Conservation (phyloP, 169 alveolate species). For the Blepharisma undulans region DNA sequence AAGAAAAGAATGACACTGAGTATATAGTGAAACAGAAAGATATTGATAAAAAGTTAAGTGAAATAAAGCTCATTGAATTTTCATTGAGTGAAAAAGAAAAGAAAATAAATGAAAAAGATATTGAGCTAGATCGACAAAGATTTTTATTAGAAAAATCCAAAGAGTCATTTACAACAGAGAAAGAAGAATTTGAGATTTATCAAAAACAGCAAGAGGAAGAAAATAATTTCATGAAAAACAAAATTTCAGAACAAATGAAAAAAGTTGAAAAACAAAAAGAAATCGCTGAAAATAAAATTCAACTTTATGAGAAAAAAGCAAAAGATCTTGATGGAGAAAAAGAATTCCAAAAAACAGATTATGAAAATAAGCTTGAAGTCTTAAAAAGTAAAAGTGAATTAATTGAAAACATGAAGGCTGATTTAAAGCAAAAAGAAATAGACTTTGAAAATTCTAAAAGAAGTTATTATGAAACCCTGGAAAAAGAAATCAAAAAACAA, state of each 20-base stretch:
- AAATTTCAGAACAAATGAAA: background rate
- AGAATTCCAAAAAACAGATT: background rate
- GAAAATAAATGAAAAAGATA: background rate
- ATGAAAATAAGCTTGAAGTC: background rate
- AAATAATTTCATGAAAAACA: background rate
- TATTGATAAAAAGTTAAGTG: background rate
- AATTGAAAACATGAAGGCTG: background rate
- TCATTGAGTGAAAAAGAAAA: background rate
- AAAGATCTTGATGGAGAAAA: background rate
- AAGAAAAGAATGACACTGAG: background rate
- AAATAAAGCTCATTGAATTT: background rate
- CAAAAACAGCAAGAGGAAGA: background rate
- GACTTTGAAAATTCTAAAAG: background rate
- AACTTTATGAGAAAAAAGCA: background rate
- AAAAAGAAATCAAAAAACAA: background rate
- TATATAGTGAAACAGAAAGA: background rate
- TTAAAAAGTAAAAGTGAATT: background rate
- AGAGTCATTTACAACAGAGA: background rate
- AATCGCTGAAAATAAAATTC: background rate
- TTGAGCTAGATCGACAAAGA: background rate
- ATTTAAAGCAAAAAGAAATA: background rate
- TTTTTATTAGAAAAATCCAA: background rate
- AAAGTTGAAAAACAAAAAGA: background rate
- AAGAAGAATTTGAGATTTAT: background rate
- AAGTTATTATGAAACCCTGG: background rate